Conservation (phyloP, 768 basidiomycete species). For the Phaeolepiota aurea region DNA sequence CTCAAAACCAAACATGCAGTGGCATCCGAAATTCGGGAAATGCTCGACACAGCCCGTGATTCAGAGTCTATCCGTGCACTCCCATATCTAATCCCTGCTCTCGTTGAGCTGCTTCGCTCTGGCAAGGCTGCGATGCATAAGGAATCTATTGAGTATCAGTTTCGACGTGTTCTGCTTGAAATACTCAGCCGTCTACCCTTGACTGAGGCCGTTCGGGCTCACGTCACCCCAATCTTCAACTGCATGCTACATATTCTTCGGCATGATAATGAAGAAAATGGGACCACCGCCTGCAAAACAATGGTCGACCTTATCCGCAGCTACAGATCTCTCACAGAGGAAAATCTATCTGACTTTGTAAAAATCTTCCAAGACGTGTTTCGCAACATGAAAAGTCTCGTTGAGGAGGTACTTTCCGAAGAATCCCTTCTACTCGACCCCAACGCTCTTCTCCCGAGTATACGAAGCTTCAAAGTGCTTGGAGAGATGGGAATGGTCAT, state of each 20-base stretch:
- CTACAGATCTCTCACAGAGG: conserved; percentile 65
- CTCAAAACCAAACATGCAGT: conserved; percentile 60
- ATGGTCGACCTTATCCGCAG: conserved; percentile 82
- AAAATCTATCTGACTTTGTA: conserved; percentile 72
- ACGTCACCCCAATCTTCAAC: conserved; percentile 57
- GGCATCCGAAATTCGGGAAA: conserved; percentile 75
- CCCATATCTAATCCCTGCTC: conserved; percentile 63
- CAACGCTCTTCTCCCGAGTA: conserved; percentile 56
- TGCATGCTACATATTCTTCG: conserved; percentile 81
- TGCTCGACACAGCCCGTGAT: conserved; percentile 73
- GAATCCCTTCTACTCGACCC: conserved; percentile 47
- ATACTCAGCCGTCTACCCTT: conserved; percentile 84
- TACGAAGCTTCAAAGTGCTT: conserved; percentile 87
- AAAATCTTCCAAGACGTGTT: conserved; percentile 74
- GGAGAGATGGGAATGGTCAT: conserved; percentile 91
- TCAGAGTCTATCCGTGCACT: conserved; percentile 63
- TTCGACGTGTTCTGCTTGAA: conserved; percentile 82
- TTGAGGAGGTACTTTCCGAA: conserved; percentile 68
- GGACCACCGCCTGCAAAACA: conserved; percentile 81
- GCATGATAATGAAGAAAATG: conserved; percentile 95
- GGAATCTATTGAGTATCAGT: conserved; percentile 65
- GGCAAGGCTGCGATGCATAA: conserved; percentile 61
- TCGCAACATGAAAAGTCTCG: conserved; percentile 62
- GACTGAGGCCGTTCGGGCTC: conserved; percentile 67
- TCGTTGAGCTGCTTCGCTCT: conserved; percentile 64